Base-by-base conservation (phyloP, 106 monocot species). In the Dendrobium huoshanense region DNA sequence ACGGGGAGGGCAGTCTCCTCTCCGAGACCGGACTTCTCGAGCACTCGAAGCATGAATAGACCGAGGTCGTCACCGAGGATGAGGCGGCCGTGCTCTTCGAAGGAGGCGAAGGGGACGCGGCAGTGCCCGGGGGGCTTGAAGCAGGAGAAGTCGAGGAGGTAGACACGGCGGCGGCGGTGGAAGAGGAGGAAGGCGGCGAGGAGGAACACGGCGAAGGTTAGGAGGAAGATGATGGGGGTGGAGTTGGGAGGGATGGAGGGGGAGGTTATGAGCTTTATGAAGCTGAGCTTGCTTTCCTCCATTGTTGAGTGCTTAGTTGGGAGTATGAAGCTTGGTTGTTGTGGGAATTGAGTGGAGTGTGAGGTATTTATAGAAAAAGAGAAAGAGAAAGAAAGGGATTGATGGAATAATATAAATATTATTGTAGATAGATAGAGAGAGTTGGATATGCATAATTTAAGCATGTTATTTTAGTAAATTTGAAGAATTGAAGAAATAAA, bases 1-100 rank as follows among this genome's bases (percentile, higher is more conserved):
- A 17, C 10, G 51, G 80, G 80, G 49, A 47, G 20, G 9, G 17
- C 7, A 43, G 80, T 72, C 51, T 80, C 80, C 72, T 80, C 80
- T 24, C 80, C 68, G 51, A 80, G 22, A 27, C 80, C 80, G 10
- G 80, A 80, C 41, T 51, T 44, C 51, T 54, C 72, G 16, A 72
- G 24, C 25, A 80, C 72, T 7, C 54, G 44, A 13, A 20, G 41
- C 49, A 22, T 16, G 72, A 80, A 80, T 3, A 44, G 16, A 2
- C 45, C 29, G 80, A 47, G 49, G 1, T 68, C 47, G 2, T 13
- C 2, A 29, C 7, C 15, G 72, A 40, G 41, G 72, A 48, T 9
- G 51, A 17, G 29, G 6, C 19, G 75, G 44, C 73, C n/a, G 73
- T 45, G 75, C 75, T 45, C 75, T 16, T 9, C 45, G 20, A 42